Evolutionary conservation across 2,329 filamentous ascomycete species (phyloP), one percentile per base, ranked within the genome.

Genomic region (Balansia obtecta): DNA sequence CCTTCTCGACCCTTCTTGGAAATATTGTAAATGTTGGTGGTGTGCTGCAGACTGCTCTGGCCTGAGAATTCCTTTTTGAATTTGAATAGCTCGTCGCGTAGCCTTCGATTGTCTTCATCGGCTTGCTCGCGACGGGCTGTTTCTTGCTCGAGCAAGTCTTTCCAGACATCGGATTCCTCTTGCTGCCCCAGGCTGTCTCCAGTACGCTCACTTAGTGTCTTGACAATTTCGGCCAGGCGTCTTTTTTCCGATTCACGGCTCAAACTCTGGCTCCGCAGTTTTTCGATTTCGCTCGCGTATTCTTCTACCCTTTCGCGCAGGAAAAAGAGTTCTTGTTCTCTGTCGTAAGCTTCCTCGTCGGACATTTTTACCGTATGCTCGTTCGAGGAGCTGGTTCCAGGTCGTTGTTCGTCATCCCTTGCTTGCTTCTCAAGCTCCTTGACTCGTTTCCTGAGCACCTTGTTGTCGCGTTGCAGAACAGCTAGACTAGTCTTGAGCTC

Each of bases 91-190:
- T 98, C 91, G 51, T 95, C 89, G 7, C 88, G 82, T 15, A 97
- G 76, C 58, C 77, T 82, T 56, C 83, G 83, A 58, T 90, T 90
- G 56, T 97, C 90, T 41, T 95, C 88, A 57, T 97, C 90, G 0
- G 86, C 82, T 65, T 95, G 87, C 66, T 96, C 91, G 52, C 91
- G 81, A 32, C 89, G 82, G 3, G 85, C 85, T 2, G 87, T 93
- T 66, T 98, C 93, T 56, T 93, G 88, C 62, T 96, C 88, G 27
- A 96, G 77, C 54, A 97, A 79, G 59, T 96, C 91, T 65, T 95
- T 95, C 85, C 88, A 95, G 66, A 96, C 91, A 54, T 94, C 88
- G 63, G 86, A 73, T 58, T 82, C 78, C 56, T 82, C 80, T 54
- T 82, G 75, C 11, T 74, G 70, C 2, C 72, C 74, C 7, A 77